Evolutionary conservation across 805 yeast species (phyloP).

Genomic region (Candida jianshihensis): DNA sequence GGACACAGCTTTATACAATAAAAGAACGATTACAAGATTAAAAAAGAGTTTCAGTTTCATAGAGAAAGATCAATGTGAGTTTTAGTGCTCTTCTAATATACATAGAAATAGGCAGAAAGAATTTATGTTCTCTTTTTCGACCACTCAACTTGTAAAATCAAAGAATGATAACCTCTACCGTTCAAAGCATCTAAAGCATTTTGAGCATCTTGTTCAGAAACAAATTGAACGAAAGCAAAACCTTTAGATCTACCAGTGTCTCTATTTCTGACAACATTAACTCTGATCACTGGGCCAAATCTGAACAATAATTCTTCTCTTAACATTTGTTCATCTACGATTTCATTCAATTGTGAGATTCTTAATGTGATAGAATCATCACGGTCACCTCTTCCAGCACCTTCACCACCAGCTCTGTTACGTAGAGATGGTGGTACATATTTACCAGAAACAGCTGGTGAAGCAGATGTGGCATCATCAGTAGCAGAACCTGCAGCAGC

Average conservation of each 20-base stretch:
- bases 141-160: slow-evolving; percentile 67
- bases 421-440: slow-evolving; percentile 64
- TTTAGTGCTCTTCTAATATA: not conserved
- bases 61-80: no score
- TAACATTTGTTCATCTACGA: slow-evolving; percentile 75
- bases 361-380: slow-evolving; percentile 86
- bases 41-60: no score
- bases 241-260: slow-evolving; percentile 95
- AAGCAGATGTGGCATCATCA: slow-evolving; percentile 20
- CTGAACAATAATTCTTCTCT: slow-evolving; percentile 62
- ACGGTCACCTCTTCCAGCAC: slow-evolving; percentile 44
- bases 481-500: slow-evolving; percentile 24
- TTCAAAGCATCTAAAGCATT: slow-evolving; percentile 67
- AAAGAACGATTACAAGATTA: no score
- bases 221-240: slow-evolving; percentile 86
- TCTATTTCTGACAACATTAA: slow-evolving; percentile 79
- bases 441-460: slow-evolving; percentile 35
- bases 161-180: slow-evolving; percentile 88
- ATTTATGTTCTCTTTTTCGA: slow-evolving; percentile 31
- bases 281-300: slow-evolving; percentile 65
- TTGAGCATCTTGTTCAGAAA: slow-evolving; percentile 62
- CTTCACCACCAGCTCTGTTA: slow-evolving; percentile 27
- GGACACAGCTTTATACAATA: no score
- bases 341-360: slow-evolving; percentile 83
- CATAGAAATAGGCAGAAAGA: not conserved